Evolutionary conservation across 2,329 filamentous ascomycete species (phyloP).

Genomic region (Aspergillus jensenii): DNA sequence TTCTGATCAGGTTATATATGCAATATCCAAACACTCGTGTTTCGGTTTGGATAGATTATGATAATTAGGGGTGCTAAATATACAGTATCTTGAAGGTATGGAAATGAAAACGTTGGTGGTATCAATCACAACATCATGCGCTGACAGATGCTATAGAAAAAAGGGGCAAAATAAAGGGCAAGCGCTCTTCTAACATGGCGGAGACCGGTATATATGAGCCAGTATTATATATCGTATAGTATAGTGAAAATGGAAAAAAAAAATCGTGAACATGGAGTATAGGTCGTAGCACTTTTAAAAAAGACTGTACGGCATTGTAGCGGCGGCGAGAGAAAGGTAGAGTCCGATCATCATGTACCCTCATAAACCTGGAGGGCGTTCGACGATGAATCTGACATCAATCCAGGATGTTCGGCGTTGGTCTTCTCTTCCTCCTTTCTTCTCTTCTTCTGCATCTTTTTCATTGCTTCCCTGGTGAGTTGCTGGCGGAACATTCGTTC

Average conservation of each 20-base stretch:
- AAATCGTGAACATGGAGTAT: background rate
- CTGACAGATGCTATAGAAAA: background rate
- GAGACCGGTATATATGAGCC: background rate
- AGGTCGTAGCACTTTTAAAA: background rate
- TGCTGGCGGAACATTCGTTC: conserved; percentile 75
- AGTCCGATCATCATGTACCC: background rate
- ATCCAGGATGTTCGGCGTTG: background rate
- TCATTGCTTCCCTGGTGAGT: conserved; percentile 66
- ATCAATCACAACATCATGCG: background rate
- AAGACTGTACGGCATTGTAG: background rate
- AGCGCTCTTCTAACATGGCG: background rate
- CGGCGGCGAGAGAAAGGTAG: background rate
- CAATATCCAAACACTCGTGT: background rate
- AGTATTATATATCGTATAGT: background rate
- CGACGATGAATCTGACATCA: conserved; percentile 19
- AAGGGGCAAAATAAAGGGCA: background rate
- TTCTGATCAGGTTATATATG: background rate
- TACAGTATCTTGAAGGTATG: background rate
- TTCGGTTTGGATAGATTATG: background rate
- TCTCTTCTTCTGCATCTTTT: conserved; percentile 53
- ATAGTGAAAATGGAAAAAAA: background rate
- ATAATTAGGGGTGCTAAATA: background rate
- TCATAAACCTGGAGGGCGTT: conserved; percentile 4
- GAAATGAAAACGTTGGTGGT: background rate
- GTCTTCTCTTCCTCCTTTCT: conserved; percentile 28